A percentile compares a stretch with the other conserved stretches of the same genome.
These are phyloP conservation scores for Neurospora africana DNA, from an alignment of 495 filamentous ascomycete species.

Conservation along the genomic window DNA sequence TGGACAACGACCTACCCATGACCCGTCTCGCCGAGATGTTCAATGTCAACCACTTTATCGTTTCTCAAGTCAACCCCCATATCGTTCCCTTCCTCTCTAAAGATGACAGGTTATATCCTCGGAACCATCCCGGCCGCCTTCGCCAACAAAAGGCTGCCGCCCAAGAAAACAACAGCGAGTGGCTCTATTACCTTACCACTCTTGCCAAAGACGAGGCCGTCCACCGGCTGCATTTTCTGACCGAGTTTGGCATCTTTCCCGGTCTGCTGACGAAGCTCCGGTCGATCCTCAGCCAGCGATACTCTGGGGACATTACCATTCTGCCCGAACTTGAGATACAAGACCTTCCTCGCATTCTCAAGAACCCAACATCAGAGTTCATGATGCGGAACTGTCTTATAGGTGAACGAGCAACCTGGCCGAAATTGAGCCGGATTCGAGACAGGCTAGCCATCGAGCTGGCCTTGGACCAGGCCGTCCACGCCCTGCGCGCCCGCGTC, in stretches of 20 bases:
- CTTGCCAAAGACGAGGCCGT: slow-evolving; percentile 73
- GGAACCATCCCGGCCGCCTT: slow-evolving; percentile 29
- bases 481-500: slow-evolving; percentile 60
- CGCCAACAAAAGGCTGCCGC: slow-evolving; percentile 13
- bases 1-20: slow-evolving; percentile 92
- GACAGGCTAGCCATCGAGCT: slow-evolving; percentile 82
- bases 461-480: slow-evolving; percentile 73
- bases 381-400: slow-evolving; percentile 65
- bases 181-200: slow-evolving; percentile 58
- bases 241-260: slow-evolving; percentile 76
- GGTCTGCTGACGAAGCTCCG: slow-evolving; percentile 68
- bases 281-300: slow-evolving; percentile 78
- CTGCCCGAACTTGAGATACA: slow-evolving; percentile 66
- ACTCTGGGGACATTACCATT: slow-evolving; percentile 93
- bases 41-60: slow-evolving; percentile 97
- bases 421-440: slow-evolving; percentile 67
- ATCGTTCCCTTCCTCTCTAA: slow-evolving; percentile 77
- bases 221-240: slow-evolving; percentile 69
- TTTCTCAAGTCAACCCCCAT: slow-evolving; percentile 92
- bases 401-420: slow-evolving; percentile 86
- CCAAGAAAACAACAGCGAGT: slow-evolving; percentile 30
- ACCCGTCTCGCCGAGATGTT: slow-evolving; percentile 87
- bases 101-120: slow-evolving; percentile 47
- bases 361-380: slow-evolving; percentile 84
- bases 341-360: slow-evolving; percentile 66